A percentile compares a stretch with the other conserved stretches of the same genome.
phyloP scores from a whole-genome alignment of 2,329 filamentous ascomycete species.

The Lojkania enalia region DNA sequence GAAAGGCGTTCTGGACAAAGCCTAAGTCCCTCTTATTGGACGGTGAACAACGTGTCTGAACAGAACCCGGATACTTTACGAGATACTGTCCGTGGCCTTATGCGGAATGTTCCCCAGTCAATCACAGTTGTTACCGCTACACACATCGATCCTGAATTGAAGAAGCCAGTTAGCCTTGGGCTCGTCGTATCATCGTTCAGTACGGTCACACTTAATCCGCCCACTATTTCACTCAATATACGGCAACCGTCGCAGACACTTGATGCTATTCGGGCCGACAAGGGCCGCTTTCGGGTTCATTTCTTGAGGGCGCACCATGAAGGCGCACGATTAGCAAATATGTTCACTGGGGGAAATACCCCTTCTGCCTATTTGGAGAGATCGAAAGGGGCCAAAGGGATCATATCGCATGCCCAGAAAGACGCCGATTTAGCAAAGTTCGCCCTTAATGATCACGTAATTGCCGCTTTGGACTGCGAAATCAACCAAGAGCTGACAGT shows the following conservation, averaged over 20 bases:
- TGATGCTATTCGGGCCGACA: conserved; percentile 53
- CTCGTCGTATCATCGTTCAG: conserved; percentile 66
- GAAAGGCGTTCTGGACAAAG: too few relatives aligned
- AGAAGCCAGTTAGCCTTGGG: conserved; percentile 28
- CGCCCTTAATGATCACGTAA: conserved; percentile 15
- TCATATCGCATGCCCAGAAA: not conserved
- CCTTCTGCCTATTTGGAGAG: conserved; percentile 25
- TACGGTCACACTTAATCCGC: conserved; percentile 60
- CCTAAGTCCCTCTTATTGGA: too few relatives aligned
- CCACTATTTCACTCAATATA: conserved; percentile 66
- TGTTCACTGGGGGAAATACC: conserved; percentile 36
- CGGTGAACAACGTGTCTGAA: too few relatives aligned
- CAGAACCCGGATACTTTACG: too few relatives aligned
- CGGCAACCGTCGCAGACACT: conserved; percentile 60
- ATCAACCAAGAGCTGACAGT: conserved; percentile 44
- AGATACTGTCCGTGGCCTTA: conserved; percentile 35
- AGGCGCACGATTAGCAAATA: conserved; percentile 35
- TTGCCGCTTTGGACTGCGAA: conserved; percentile 40
- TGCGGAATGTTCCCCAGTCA: conserved; percentile 60
- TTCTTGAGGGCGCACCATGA: conserved; percentile 44
- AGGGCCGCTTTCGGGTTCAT: conserved; percentile 54
- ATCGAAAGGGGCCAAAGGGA: not conserved
- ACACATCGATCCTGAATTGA: conserved; percentile 16
- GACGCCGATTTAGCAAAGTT: not conserved
- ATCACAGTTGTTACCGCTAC: conserved; percentile 58